These are phyloP conservation scores for Neurospora sp. DNA, from an alignment of 495 filamentous ascomycete genomes.

Conservation along the genomic window DNA sequence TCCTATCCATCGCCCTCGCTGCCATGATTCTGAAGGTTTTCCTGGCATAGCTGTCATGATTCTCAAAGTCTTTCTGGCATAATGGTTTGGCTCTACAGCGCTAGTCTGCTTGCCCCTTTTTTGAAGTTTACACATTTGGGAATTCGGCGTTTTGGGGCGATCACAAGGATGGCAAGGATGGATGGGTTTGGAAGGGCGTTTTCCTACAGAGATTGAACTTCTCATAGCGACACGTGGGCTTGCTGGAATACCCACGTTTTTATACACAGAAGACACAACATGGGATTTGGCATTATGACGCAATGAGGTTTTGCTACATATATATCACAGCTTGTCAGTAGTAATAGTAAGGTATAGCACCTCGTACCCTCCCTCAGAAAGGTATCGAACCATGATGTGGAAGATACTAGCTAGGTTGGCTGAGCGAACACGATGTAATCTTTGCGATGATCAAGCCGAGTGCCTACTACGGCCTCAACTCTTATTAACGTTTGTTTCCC, in stretches of 20 bases:
- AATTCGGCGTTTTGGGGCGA: background rate
- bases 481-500: background rate
- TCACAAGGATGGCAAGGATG: background rate
- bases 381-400: background rate
- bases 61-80: conserved; percentile 30
- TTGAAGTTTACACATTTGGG: background rate
- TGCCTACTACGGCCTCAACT: background rate
- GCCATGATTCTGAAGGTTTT: conserved; percentile 42
- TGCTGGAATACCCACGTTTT: background rate
- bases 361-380: background rate
- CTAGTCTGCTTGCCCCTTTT: background rate
- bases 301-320: background rate
- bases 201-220: background rate
- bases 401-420: background rate
- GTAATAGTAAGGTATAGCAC: background rate
- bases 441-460: background rate
- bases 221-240: background rate
- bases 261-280: background rate
- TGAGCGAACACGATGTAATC: background rate
- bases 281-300: background rate
- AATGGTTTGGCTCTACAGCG: background rate
- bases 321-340: background rate
- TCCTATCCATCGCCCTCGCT: conserved; percentile 38
- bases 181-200: background rate
- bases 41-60: conserved; percentile 32